Conservation (phyloP, 129 eudicot species). For the Heracleum sosnowskyi region DNA sequence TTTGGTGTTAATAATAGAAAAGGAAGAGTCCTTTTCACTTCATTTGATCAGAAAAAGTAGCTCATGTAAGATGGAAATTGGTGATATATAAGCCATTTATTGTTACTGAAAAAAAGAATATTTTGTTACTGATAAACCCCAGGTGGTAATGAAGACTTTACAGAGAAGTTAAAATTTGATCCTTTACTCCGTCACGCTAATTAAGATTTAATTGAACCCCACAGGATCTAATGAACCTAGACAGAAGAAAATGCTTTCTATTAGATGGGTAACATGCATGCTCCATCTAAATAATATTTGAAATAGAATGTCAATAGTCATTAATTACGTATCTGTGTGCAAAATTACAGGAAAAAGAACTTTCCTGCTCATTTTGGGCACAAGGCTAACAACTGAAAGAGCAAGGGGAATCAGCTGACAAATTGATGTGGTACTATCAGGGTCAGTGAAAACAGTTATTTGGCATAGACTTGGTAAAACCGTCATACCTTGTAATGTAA, state of each 20-base stretch:
- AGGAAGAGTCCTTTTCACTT: background rate
- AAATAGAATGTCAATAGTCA: background rate
- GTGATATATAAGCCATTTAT: background rate
- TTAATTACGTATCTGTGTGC: background rate
- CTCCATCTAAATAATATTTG: background rate
- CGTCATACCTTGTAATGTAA: background rate
- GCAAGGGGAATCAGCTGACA: background rate
- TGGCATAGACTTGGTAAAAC: background rate
- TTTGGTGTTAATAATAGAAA: background rate
- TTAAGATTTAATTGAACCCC: background rate
- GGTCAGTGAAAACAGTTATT: background rate
- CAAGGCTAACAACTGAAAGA: background rate
- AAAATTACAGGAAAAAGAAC: background rate
- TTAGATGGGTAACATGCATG: background rate
- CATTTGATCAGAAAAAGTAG: background rate
- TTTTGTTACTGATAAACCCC: background rate
- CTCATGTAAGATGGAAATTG: background rate
- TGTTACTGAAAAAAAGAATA: background rate
- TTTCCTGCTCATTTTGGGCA: background rate
- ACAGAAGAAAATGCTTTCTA: background rate
- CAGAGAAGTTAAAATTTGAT: background rate
- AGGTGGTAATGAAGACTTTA: background rate
- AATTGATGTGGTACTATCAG: background rate
- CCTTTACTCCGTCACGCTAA: background rate
- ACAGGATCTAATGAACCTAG: background rate